Base-by-base conservation (phyloP, 2,329 filamentous ascomycete genomes). In the Coniosporium tulheliwenetii region DNA sequence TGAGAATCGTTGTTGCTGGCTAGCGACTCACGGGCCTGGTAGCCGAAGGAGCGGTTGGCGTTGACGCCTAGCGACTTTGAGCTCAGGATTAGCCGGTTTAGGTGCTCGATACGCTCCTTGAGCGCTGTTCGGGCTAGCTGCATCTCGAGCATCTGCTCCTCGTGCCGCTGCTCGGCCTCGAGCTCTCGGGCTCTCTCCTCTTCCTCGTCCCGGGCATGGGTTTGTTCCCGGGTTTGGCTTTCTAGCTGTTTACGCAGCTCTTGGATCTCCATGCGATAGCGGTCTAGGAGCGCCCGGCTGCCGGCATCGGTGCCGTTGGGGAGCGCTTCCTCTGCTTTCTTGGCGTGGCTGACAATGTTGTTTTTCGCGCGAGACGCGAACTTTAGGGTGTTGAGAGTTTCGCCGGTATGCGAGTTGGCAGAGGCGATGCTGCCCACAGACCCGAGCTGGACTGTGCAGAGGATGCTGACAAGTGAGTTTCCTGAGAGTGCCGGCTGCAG, bases 81-180 rank as follows among this genome's bases (percentile, higher is more conserved):
- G 15, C 37, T 39, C 44, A 98, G 66, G 47, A 98, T 96, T 39
- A 98, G 69, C 38, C 89, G 79, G 61, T 96, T 98, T 37, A 98
- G 70, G 60, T 98, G 91, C 57, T 95, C 87, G 51, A 98, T 98
- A 29, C 91, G 80, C 65, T 98, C 91, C 59, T 96, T 98, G 41
- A 98, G 66, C 0, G 91, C 91, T 1, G 91, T 98, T 35, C 91
- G 78, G 30, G 91, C 91, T 37, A 98, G 73, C 58, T 98, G 91
- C 84, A 98, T 96, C 61, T 98, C 91, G 41, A 98, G 70, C 73
- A 98, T 89, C 60, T 98, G 91, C 64, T 96, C 91, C 56, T 95
- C 87, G 50, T 95, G 91, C 33, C 86, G 77, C 49, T 85, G 75
- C 49, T 86, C 79, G 7, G 83, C 82, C 60, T 95, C 85, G 16